Evolutionary conservation across 768 basidiomycete genomes (phyloP).

Genomic region (Phanerochaete sordida): DNA sequence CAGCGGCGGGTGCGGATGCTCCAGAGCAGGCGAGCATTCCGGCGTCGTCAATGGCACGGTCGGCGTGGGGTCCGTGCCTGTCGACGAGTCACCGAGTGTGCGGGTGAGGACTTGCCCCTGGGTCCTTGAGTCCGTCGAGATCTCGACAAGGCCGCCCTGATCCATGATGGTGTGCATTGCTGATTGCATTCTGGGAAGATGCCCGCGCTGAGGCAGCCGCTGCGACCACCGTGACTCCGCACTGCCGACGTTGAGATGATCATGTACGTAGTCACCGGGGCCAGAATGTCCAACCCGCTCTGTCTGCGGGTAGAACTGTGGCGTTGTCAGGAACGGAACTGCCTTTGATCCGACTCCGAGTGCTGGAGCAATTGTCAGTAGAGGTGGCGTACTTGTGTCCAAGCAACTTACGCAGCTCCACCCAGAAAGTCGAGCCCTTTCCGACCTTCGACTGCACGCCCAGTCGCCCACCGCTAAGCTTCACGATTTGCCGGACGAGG

Average conservation of each 20-base stretch:
- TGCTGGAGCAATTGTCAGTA: constrained; percentile 29
- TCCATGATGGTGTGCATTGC: constrained; percentile 69
- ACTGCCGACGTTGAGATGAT: background rate
- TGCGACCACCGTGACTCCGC: background rate
- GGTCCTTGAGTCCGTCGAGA: constrained; percentile 16
- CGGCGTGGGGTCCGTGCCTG: constrained; percentile 26
- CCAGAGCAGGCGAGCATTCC: no score
- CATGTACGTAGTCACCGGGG: no score
- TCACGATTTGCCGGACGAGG: constrained; percentile 51
- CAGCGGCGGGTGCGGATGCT: constrained; percentile 2
- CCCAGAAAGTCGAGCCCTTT: constrained; percentile 86
- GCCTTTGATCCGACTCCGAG: constrained; percentile 64
- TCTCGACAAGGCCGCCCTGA: constrained; percentile 59
- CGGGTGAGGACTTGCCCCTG: constrained; percentile 33
- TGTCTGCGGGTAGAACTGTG: background rate
- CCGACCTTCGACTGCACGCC: constrained; percentile 41
- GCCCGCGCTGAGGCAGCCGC: constrained; percentile 12
- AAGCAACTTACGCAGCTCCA: constrained; percentile 55
- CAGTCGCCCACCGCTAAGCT: constrained; percentile 44
- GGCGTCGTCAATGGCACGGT: background rate
- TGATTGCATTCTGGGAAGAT: background rate
- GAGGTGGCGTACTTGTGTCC: background rate
- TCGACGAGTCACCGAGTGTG: constrained; percentile 39
- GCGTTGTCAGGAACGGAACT: constrained; percentile 18
- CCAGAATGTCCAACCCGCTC: background rate